Conservation (phyloP, 805 yeast species). For the Metschnikowia lochheadii region DNA sequence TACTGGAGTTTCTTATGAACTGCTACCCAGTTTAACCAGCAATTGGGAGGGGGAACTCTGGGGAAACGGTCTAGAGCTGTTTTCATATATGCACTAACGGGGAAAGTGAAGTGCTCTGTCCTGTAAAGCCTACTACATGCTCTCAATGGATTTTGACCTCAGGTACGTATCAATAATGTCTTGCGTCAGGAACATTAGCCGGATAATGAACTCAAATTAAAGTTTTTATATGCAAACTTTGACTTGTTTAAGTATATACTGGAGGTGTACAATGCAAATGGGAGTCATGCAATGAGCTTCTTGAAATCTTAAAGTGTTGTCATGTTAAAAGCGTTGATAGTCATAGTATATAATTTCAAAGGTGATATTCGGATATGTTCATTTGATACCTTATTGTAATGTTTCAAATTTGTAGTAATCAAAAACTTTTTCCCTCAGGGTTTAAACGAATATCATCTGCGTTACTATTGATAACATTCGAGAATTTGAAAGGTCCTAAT, state of each 20-base stretch:
- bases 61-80: not conserved
- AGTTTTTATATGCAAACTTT: no score
- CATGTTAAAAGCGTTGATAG: no score
- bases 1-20: not conserved
- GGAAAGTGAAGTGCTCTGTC: not conserved
- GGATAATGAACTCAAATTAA: no score
- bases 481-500: not conserved
- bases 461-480: not conserved
- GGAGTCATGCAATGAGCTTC: no score
- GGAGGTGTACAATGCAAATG: no score
- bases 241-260: no score
- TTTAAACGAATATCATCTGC: not conserved
- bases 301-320: no score
- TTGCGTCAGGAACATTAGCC: no score
- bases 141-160: not conserved
- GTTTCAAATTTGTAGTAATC: not conserved
- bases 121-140: not conserved
- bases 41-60: not conserved
- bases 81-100: not conserved
- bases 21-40: not conserved
- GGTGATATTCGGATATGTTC: not conserved
- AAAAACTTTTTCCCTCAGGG: not conserved
- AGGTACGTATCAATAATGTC: not conserved
- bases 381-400: not conserved
- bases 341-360: not conserved